These are phyloP conservation scores for Thermothelomyces thermophilus DNA, from an alignment of 2,329 filamentous ascomycete species.

Conservation along the genomic window DNA sequence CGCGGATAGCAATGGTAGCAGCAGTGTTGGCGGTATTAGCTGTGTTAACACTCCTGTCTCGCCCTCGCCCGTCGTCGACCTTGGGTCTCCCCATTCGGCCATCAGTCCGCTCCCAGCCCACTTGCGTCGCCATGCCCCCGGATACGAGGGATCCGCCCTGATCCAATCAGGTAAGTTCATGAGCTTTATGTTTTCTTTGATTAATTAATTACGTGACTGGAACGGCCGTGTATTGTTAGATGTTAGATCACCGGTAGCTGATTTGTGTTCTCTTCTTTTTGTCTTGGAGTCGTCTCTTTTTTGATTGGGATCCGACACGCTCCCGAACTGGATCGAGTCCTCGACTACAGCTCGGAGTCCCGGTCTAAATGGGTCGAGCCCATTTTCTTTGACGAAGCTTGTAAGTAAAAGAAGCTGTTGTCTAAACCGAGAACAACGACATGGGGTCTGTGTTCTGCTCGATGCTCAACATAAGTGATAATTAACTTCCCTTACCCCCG, in stretches of 20 bases:
- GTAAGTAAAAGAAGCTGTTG: no score
- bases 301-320: slow-evolving; percentile 4
- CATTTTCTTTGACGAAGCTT: slow-evolving; percentile 24
- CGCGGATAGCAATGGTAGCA: no score
- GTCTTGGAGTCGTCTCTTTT: slow-evolving; percentile 1
- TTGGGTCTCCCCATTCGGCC: neutral
- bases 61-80: neutral
- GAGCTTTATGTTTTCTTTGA: no score
- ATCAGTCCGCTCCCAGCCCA: neutral
- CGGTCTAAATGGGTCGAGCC: slow-evolving; percentile 1
- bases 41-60: no score
- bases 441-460: no score
- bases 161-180: slow-evolving; percentile 4
- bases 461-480: neutral
- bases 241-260: neutral
- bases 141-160: neutral
- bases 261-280: neutral
- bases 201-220: neutral
- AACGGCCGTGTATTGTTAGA: no score
- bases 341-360: slow-evolving; percentile 5
- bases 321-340: slow-evolving; percentile 1
- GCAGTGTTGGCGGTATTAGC: no score
- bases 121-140: neutral
- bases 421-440: no score
- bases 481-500: no score